These are phyloP conservation scores for Mycena latifolia DNA, from an alignment of 768 basidiomycete species.

Conservation along the genomic window DNA sequence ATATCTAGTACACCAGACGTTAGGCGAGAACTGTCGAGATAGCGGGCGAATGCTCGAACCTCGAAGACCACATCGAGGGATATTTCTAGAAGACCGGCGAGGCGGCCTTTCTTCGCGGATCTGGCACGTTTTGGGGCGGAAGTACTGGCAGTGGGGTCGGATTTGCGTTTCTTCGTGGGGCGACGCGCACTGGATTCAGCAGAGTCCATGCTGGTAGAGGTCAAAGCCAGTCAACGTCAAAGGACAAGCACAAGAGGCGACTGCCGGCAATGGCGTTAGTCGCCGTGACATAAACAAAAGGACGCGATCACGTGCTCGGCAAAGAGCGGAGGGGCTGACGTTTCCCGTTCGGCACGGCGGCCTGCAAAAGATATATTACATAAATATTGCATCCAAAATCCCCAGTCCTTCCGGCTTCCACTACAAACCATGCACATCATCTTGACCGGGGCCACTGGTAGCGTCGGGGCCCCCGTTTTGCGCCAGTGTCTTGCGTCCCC, in stretches of 20 bases:
- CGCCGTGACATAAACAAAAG: no score
- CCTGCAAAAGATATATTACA: no score
- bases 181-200: constrained; percentile 21
- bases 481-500: constrained; percentile 40
- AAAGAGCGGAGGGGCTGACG: no score
- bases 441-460: constrained; percentile 42
- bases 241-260: no score
- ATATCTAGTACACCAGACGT: no score
- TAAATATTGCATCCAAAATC: no score
- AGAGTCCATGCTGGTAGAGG: constrained; percentile 14
- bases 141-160: neutral
- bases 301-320: neutral
- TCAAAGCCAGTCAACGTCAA: no score
- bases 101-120: constrained; percentile 22
- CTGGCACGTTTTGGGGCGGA: constrained; percentile 23
- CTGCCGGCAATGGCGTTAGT: no score
- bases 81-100: constrained; percentile 37
- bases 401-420: no score
- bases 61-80: constrained; percentile 60
- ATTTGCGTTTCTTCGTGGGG: constrained; percentile 29
- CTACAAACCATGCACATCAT: constrained; percentile 43
- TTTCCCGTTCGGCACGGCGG: no score
- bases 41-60: no score
- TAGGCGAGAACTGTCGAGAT: no score
- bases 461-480: constrained; percentile 39